A percentile compares a stretch with the other conserved stretches of the same genome.
Evolutionary conservation across 345 rosid species (phyloP).

Genomic region (Melaleuca quinquenervia): DNA sequence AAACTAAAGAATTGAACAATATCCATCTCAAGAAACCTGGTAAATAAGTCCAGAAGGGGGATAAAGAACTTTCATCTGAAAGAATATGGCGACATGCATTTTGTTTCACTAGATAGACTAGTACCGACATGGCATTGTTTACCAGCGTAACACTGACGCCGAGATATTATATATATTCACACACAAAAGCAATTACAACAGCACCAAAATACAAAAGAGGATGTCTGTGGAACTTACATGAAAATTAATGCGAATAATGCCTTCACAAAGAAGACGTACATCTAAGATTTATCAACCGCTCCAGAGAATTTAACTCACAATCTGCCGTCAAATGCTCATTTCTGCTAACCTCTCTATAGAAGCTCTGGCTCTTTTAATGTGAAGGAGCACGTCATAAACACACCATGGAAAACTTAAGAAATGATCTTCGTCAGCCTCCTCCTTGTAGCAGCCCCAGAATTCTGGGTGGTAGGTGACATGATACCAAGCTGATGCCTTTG

Average conservation of each 20-base stretch:
- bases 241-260: neutral
- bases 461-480: slow-evolving; percentile 61
- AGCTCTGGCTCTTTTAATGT: slow-evolving; percentile 24
- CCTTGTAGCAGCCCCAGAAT: slow-evolving; percentile 55
- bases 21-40: neutral
- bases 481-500: slow-evolving; percentile 87
- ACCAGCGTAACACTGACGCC: neutral
- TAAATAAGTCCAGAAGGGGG: neutral
- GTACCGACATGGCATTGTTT: neutral
- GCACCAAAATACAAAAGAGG: neutral
- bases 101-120: neutral
- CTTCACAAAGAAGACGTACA: neutral
- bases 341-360: neutral
- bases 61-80: neutral
- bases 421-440: slow-evolving; percentile 46
- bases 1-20: neutral
- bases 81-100: neutral
- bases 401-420: slow-evolving; percentile 79
- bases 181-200: neutral
- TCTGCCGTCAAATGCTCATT: neutral
- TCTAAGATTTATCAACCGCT: neutral
- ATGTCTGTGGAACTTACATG: neutral
- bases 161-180: neutral
- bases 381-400: slow-evolving; percentile 49
- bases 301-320: neutral